Evolutionary conservation across 2,329 filamentous ascomycete species (phyloP).

Genomic region (Cladosporium austrohemisphaericum): DNA sequence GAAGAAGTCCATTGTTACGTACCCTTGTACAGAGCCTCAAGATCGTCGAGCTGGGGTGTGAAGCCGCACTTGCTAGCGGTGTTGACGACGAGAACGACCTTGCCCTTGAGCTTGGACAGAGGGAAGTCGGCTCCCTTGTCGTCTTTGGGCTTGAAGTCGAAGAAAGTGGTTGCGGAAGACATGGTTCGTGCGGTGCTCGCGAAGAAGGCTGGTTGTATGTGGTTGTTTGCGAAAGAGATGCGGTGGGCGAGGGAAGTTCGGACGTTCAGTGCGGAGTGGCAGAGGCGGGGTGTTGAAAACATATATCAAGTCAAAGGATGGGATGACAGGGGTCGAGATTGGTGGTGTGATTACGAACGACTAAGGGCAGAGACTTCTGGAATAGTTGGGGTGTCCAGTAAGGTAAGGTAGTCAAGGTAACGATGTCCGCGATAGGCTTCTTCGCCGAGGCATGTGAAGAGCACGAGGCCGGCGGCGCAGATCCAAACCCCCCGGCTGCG

Average conservation of each 20-base stretch:
- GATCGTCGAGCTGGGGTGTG: conserved; percentile 88
- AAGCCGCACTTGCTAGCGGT: conserved; percentile 98
- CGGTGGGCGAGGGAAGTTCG: background rate
- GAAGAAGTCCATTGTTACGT: background rate
- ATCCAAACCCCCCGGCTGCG: too few species aligned
- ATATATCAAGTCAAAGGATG: background rate
- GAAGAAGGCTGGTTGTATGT: background rate
- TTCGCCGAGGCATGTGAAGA: conserved; percentile 12
- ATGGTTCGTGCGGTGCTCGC: conserved; percentile 41
- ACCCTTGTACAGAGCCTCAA: conserved; percentile 83
- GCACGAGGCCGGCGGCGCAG: too few species aligned
- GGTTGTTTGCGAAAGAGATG: background rate
- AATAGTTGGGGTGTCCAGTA: too few species aligned
- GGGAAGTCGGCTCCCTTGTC: conserved; percentile 68
- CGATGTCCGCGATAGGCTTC: background rate
- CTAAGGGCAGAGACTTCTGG: conserved; percentile 5
- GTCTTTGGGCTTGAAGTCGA: conserved; percentile 70
- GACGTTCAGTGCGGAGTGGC: background rate
- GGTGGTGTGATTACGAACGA: conserved; percentile 7
- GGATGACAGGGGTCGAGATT: too few species aligned
- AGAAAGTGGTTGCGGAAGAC: conserved; percentile 69
- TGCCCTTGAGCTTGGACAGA: conserved; percentile 72
- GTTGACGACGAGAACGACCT: conserved; percentile 95
- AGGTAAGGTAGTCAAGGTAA: too few species aligned
- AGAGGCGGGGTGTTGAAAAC: conserved; percentile 10